Evolutionary conservation across 495 filamentous ascomycete species (phyloP), one percentile per base, ranked within the genome.

Genomic region (Rostrohypoxylon terebratum): DNA sequence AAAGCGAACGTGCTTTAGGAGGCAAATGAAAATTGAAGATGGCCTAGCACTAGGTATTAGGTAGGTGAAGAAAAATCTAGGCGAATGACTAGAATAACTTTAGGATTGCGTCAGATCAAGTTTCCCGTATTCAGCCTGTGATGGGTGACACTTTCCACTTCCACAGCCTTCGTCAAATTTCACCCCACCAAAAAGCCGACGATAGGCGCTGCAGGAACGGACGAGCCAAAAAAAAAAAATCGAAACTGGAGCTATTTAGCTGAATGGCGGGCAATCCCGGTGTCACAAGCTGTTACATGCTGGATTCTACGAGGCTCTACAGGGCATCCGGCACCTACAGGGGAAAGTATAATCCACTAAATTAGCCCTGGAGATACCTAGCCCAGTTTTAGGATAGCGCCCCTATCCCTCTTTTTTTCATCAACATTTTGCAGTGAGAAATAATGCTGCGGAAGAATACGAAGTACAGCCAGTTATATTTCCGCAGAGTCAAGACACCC

Each of bases 121-220:
- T 73, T 55, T 62, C 70, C 54, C 59, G 64, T 8, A 16, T 50
- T 73, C 53, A 53, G 54, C 48, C 68, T 69, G 65, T 68, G 60
- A 45, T 34, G 53, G 65, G 42, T 7, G 65, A 73, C 61, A 20
- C 28, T 42, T 42, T 11, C 38, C 38, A 42, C 28, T 28, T 28
- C 28, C 28, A 28, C 28, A 14, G 14, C 38, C 13, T 58, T 33
- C 44, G 38, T 50, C 11, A 47, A 51, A 55, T 59, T 42, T 9
- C 69, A 62, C 63, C 58, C 69, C 63, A 28, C 64, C 13, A 68
- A 55, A 54, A 25, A 69, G 70, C 70, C 70, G 70, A 73, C 45
- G 57, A 57, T 73, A 73, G 38, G 65, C 70, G 70, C 42, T 62
- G 33, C 40, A 66, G 57, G 40, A 66, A 66, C 16, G 33, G 33